A percentile compares a stretch with the other conserved stretches of the same genome.
These are phyloP conservation scores for Saturnispora besseyi DNA, from an alignment of 805 yeast genomes.

Conservation along the genomic window DNA sequence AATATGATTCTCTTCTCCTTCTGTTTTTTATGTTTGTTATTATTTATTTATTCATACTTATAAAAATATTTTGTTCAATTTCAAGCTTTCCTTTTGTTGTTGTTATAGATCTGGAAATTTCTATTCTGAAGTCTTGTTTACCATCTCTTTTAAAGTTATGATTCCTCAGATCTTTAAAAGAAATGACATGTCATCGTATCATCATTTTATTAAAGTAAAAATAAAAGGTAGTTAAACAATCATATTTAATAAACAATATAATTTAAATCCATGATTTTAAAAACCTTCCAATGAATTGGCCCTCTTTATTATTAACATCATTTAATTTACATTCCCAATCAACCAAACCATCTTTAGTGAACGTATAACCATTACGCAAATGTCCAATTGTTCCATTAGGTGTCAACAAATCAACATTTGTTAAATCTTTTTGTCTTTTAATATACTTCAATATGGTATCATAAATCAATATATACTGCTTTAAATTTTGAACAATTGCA, in stretches of 20 bases:
- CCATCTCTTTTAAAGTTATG: too few relatives aligned
- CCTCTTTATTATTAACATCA: neutral
- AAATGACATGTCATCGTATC: too few relatives aligned
- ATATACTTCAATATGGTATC: constrained; percentile 30
- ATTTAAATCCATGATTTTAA: neutral
- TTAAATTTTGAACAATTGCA: constrained; percentile 49
- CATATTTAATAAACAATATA: neutral
- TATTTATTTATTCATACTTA: neutral
- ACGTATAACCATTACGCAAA: neutral
- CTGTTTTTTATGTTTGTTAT: neutral
- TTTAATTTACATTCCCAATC: constrained; percentile 13
- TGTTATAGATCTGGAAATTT: too few relatives aligned
- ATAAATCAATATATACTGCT: constrained; percentile 46
- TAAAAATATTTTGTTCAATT: neutral
- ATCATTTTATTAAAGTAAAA: neutral
- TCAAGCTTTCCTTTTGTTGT: too few relatives aligned
- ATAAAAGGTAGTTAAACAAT: neutral
- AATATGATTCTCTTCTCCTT: neutral
- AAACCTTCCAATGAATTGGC: constrained; percentile 4
- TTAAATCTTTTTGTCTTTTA: constrained; percentile 12
- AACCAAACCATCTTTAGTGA: constrained; percentile 10
- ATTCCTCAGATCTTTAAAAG: too few relatives aligned
- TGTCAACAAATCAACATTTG: neutral
- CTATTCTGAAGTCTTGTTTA: too few relatives aligned
- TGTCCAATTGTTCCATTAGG: neutral